A percentile compares a stretch with the other conserved stretches of the same genome.
Evolutionary conservation across 148 eudicot species (phyloP).

Genomic region (Simmondsia chinensis): DNA sequence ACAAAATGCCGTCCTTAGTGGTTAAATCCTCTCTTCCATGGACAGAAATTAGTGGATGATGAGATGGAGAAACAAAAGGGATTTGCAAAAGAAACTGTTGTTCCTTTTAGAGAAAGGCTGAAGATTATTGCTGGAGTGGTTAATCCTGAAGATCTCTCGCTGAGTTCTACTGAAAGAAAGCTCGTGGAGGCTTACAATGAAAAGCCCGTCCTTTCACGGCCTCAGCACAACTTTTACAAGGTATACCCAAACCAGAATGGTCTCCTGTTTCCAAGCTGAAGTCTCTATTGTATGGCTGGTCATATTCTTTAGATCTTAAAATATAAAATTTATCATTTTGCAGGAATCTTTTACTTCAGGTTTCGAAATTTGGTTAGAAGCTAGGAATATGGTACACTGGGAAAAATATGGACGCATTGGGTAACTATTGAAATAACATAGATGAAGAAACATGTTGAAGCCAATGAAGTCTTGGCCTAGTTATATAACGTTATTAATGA

Average conservation of each 20-base stretch:
- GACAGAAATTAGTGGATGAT: slow-evolving; percentile 69
- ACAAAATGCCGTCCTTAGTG: background rate
- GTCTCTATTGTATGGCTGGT: too few relatives aligned
- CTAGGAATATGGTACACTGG: too few relatives aligned
- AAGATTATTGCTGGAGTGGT: slow-evolving; percentile 77
- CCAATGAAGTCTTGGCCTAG: too few relatives aligned
- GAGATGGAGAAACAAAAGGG: slow-evolving; percentile 79
- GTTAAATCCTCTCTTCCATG: background rate
- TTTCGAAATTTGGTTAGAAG: too few relatives aligned
- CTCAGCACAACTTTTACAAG: slow-evolving; percentile 79
- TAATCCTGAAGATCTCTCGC: slow-evolving; percentile 65
- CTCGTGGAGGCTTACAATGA: slow-evolving; percentile 74
- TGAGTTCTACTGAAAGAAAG: slow-evolving; percentile 65
- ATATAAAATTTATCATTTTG: slow-evolving; percentile 5
- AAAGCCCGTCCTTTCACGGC: slow-evolving; percentile 97
- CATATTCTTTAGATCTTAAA: too few relatives aligned
- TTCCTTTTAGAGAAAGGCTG: slow-evolving; percentile 70
- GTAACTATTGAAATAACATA: too few relatives aligned
- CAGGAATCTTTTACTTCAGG: too few relatives aligned
- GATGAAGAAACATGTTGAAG: too few relatives aligned
- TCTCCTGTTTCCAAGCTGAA: too few relatives aligned
- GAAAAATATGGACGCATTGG: too few relatives aligned
- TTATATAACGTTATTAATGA: too few relatives aligned
- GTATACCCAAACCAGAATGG: slow-evolving; percentile 16
- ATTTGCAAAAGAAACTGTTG: slow-evolving; percentile 45